phyloP scores from a whole-genome alignment of 164 flowering plant genomes.

The Hamamelis virginiana region DNA sequence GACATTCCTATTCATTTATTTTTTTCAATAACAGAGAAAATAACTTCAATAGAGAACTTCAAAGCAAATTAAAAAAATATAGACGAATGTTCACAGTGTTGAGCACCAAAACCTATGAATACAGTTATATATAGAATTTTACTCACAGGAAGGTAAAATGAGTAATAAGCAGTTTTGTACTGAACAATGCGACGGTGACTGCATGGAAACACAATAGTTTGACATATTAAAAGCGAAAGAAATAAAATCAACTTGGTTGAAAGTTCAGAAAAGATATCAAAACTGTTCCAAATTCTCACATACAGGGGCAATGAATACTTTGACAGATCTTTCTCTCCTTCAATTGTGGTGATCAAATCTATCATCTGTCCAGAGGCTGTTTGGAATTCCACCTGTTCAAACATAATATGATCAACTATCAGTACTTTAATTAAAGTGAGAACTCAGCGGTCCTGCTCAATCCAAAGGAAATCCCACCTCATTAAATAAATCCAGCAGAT shows the following conservation, averaged over 20 bases:
- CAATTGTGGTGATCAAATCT: conserved; percentile 91
- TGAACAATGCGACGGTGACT: conserved; percentile 95
- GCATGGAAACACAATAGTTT: conserved; percentile 24
- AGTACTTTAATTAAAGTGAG: neutral
- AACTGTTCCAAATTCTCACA: conserved; percentile 22
- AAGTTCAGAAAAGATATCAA: neutral
- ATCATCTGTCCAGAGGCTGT: conserved; percentile 96
- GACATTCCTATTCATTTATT: no score
- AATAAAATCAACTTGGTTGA: neutral
- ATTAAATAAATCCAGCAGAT: conserved; percentile 84
- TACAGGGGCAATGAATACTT: conserved; percentile 76
- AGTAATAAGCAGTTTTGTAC: conserved; percentile 96
- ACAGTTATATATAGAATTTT: neutral
- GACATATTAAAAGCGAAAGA: neutral
- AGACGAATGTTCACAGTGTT: no score
- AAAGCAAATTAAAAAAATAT: neutral
- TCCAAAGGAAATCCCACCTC: conserved; percentile 51
- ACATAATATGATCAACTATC: neutral
- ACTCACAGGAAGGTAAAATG: conserved; percentile 97
- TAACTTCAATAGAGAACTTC: neutral
- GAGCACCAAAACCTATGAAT: no score
- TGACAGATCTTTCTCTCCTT: conserved; percentile 86
- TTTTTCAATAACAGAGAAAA: neutral
- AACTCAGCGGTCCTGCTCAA: neutral
- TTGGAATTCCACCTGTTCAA: conserved; percentile 83